A percentile compares a stretch with the other conserved stretches of the same genome.
Evolutionary conservation across 768 basidiomycete genomes (phyloP).

Genomic region (Boletus sp.): DNA sequence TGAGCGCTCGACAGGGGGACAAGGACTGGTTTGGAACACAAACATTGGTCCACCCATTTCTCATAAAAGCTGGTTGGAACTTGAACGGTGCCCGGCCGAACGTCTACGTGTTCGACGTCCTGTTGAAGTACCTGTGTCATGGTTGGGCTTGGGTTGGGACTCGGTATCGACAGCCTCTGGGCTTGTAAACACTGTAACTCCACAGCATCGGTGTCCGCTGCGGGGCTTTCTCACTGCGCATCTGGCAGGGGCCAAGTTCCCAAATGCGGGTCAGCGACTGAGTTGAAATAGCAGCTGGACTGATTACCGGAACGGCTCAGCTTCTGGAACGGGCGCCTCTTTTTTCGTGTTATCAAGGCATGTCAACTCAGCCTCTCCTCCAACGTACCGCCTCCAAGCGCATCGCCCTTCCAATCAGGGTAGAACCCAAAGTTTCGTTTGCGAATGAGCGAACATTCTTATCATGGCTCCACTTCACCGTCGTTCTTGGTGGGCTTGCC

Average conservation of each 20-base stretch:
- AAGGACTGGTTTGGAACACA: constrained; percentile 4
- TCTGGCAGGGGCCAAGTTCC: constrained; percentile 20
- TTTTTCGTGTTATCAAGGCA: constrained; percentile 30
- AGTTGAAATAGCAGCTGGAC: constrained; percentile 2
- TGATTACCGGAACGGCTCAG: too few relatives aligned
- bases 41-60: constrained; percentile 53
- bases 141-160: not conserved
- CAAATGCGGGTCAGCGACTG: not conserved
- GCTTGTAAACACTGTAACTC: constrained; percentile 1
- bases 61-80: constrained; percentile 41
- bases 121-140: constrained; percentile 16
- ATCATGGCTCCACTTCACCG: constrained; percentile 98
- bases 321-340: not conserved
- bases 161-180: not conserved
- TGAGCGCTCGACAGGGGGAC: constrained; percentile 2
- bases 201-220: constrained; percentile 8
- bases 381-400: constrained; percentile 92
- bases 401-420: constrained; percentile 92
- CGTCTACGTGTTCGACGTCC: constrained; percentile 27
- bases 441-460: constrained; percentile 95
- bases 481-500: constrained; percentile 93
- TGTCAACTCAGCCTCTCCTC: constrained; percentile 97
- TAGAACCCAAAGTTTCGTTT: constrained; percentile 93
- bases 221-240: not conserved
- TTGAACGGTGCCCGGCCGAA: constrained; percentile 4